Evolutionary conservation across 225 moss, liverwort and hornwort genomes (phyloP), one percentile per base, ranked within the genome.

Genomic region (Polytrichum formosum): DNA sequence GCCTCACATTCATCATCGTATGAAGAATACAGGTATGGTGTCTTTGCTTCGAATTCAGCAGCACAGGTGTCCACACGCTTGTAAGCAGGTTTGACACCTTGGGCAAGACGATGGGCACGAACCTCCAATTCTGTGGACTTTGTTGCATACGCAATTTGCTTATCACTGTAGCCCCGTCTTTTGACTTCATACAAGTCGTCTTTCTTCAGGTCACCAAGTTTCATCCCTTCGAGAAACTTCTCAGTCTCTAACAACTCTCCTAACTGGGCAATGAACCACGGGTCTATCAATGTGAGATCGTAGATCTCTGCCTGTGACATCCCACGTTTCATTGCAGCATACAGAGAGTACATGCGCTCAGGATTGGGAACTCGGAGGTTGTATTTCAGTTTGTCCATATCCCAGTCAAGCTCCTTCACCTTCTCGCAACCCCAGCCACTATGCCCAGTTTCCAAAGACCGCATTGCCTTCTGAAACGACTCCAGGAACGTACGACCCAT

Each of bases 1-100:
- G 96, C 80, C 73, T 97, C 96, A 73, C 93, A 93, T 75, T 97
- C 93, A 54, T 80, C 82, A 74, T 97, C 96, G 67, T 97, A 97
- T 17, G 96, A 93, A 60, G 96, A 97, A 70, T 97, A 97, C 77
- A 97, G 74, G 69, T 97, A 97, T 6, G 96, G 96, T 18, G 96
- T 97, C 46, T 97, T 68, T 10, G 96, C 96, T 80, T 97, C 96
- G 64, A 97, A 97, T 78, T 97, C 96, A 23, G 96, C 96, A 76
- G 96, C 96, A 77, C 96, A 97, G 5, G 96, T 97, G 75, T 97
- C 96, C 67, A 97, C 96, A 35, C 96, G 90, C 77, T 97, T 97
- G 67, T 87, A 97, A 31, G 92, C 96, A 67, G 96, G 96, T 69
- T 86, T 89, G 53, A 97, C 96, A 55, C 93, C 91, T 70, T 91